Evolutionary conservation across 2,329 filamentous ascomycete species (phyloP).

Genomic region (Aspergillus neotritici): DNA sequence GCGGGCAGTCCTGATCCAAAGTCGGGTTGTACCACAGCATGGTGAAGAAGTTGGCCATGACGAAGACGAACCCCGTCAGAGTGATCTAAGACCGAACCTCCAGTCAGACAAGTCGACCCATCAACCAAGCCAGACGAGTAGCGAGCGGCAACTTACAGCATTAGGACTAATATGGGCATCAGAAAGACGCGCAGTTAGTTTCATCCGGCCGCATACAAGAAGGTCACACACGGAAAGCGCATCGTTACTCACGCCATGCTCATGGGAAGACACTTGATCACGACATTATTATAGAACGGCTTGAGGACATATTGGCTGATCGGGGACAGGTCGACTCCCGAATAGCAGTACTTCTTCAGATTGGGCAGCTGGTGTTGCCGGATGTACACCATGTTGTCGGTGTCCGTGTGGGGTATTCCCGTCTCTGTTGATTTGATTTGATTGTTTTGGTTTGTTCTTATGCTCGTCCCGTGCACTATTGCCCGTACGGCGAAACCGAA

Average conservation of each 20-base stretch:
- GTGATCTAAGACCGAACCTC: slow-evolving; percentile 58
- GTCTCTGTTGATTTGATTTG: background rate
- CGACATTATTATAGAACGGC: slow-evolving; percentile 92
- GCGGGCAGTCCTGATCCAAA: slow-evolving; percentile 84
- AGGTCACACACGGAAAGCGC: slow-evolving; percentile 3
- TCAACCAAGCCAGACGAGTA: slow-evolving; percentile 2
- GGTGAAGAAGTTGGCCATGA: slow-evolving; percentile 83
- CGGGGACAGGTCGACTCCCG: slow-evolving; percentile 81
- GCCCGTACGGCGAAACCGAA: no score
- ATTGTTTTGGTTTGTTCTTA: background rate
- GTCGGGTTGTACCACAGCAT: slow-evolving; percentile 94
- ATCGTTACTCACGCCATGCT: slow-evolving; percentile 68
- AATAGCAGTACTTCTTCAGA: slow-evolving; percentile 94
- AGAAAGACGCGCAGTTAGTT: slow-evolving; percentile 11
- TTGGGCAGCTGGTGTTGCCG: slow-evolving; percentile 83
- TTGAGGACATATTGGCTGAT: slow-evolving; percentile 91
- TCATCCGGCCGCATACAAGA: slow-evolving; percentile 4
- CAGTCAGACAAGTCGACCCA: no score
- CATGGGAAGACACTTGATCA: slow-evolving; percentile 92
- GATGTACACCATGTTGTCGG: slow-evolving; percentile 83
- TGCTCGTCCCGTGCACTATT: background rate
- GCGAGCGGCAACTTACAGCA: slow-evolving; percentile 35
- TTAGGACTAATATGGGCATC: slow-evolving; percentile 39
- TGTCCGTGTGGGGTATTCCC: slow-evolving; percentile 1
- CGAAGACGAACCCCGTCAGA: slow-evolving; percentile 81